Base-by-base conservation (phyloP, 1,284 basidiomycete species). In the Caloboletus inedulis region DNA sequence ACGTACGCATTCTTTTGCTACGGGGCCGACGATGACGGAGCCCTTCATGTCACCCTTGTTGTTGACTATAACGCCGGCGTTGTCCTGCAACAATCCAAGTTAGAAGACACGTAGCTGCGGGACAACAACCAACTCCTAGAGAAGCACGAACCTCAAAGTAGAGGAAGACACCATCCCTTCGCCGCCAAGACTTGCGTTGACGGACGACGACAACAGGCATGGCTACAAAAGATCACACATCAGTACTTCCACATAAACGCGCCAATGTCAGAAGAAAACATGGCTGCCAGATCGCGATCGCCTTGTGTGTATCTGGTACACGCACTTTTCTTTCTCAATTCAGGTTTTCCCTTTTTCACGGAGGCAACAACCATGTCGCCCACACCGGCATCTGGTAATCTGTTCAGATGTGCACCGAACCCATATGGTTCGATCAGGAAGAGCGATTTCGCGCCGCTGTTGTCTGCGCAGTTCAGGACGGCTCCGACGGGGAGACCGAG, bases 41-140 rank as follows among this genome's bases (percentile, higher is more conserved):
- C 96, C 96, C 84, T 99, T 99, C 96, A 99, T 99, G 81, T 99
- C 96, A 70, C 97, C 96, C 85, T 98, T 98, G 69, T 93, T 91
- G 83, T 98, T 98, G 69, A 94, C 92, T 61, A 96, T 95, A 59
- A 96, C 94, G 75, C 94, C 94, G 53, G 94, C 94, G 73, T 96
- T 96, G 77, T 96, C 94, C 89, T 88, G 37, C 16, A 44, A 10
- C 10, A 9, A 7, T 19, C 1, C 34, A 23, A 33, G 30, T 54
- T 16, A 47, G 43, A 19, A 45, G 4, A 23, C 29, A 30, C 3
- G 25, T 12, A 27, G 4, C 35, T 4, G 2, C 8, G 3, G 3
- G 9, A 25, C 1, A 12, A 5, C 21, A 4, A 21, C 7, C n/a
- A n/a, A n/a, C n/a, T n/a, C n/a, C n/a, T n/a, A n/a, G 14, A 39